A percentile compares a stretch with the other conserved stretches of the same genome.
Evolutionary conservation across 768 basidiomycete genomes (phyloP).

Genomic region (Obba rivulosa): DNA sequence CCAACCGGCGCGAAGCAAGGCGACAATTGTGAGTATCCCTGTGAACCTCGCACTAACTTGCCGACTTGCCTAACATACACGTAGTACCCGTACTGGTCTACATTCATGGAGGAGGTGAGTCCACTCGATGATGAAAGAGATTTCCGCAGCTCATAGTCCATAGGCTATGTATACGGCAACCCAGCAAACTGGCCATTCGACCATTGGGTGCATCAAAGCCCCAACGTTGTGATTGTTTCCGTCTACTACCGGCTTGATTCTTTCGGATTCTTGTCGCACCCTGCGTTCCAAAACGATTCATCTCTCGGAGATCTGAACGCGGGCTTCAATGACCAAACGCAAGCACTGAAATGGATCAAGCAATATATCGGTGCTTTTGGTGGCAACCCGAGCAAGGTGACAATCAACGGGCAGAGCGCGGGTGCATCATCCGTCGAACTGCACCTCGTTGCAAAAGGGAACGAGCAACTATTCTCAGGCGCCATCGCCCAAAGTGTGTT

Average conservation of each 20-base stretch:
- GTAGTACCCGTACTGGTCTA: conserved; percentile 36
- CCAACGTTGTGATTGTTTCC: conserved; percentile 58
- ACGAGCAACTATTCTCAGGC: conserved; percentile 38
- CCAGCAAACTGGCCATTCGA: conserved; percentile 64
- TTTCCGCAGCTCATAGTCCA: too few species aligned
- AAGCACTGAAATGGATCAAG: conserved; percentile 35
- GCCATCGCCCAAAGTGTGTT: conserved; percentile 63
- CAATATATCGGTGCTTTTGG: conserved; percentile 34
- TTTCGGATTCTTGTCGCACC: conserved; percentile 56
- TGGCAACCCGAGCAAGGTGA: conserved; percentile 34
- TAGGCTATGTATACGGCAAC: conserved; percentile 55
- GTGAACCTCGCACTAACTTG: neutral
- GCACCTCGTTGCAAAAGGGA: conserved; percentile 44
- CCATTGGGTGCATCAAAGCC: conserved; percentile 57
- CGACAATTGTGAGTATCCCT: conserved; percentile 37
- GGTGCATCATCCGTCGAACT: conserved; percentile 52
- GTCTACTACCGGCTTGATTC: conserved; percentile 61
- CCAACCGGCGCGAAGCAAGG: conserved; percentile 42
- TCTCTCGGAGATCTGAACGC: conserved; percentile 44
- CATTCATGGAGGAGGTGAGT: conserved; percentile 33
- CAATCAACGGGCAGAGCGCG: conserved; percentile 58
- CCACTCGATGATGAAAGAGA: neutral
- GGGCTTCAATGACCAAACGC: conserved; percentile 50
- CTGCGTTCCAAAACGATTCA: conserved; percentile 35
- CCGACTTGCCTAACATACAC: neutral